phyloP scores from a whole-genome alignment of 192 early-diverging fungal genomes.

The Glomus cerebriforme region DNA sequence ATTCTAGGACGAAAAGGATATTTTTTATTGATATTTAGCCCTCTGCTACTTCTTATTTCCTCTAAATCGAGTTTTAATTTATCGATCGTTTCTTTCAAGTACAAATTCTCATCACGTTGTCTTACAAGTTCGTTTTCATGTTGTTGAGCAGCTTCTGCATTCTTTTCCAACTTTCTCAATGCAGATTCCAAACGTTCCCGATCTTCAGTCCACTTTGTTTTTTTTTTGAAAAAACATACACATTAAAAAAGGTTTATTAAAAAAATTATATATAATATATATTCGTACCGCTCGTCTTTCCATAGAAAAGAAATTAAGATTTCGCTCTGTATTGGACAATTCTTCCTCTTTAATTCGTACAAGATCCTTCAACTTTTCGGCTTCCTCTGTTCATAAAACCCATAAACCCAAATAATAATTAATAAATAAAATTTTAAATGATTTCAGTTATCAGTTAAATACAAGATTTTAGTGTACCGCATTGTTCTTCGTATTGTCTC shows the following conservation, averaged over 20 bases:
- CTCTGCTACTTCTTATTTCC: slow-evolving; percentile 36
- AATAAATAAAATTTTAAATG: not conserved
- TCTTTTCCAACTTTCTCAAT: slow-evolving; percentile 36
- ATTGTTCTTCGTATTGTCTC: slow-evolving; percentile 44
- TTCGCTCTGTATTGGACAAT: slow-evolving; percentile 36
- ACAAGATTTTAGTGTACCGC: slow-evolving; percentile 33
- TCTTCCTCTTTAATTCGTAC: slow-evolving; percentile 42
- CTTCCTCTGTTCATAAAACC: slow-evolving; percentile 37
- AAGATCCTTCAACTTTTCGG: slow-evolving; percentile 44
- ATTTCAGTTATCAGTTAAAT: not conserved
- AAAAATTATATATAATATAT: not conserved
- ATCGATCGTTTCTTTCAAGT: slow-evolving; percentile 45
- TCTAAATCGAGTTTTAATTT: slow-evolving; percentile 44
- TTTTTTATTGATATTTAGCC: not conserved
- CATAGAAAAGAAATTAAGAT: slow-evolving; percentile 34
- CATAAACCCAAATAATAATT: not conserved
- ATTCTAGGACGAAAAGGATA: slow-evolving; percentile 2
- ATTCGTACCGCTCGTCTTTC: slow-evolving; percentile 25
- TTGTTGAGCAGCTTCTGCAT: slow-evolving; percentile 35
- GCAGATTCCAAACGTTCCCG: slow-evolving; percentile 38
- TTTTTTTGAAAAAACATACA: not conserved
- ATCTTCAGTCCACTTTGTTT: slow-evolving; percentile 39
- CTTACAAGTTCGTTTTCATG: slow-evolving; percentile 42
- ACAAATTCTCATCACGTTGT: slow-evolving; percentile 44
- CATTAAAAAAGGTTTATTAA: not conserved